Evolutionary conservation across 1,284 basidiomycete species (phyloP).

Genomic region (Spongiforma sp.): DNA sequence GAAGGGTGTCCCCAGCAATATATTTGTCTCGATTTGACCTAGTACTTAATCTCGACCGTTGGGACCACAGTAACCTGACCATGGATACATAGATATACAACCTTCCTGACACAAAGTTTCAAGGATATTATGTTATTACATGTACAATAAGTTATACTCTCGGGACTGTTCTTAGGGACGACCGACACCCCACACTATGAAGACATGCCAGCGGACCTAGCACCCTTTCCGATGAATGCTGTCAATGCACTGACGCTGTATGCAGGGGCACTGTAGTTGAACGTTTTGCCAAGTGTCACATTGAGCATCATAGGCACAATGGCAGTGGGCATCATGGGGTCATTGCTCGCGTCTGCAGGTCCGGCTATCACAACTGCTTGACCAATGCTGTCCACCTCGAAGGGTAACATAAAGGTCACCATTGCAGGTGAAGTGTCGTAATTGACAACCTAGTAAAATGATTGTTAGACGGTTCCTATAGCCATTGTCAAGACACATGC

Average conservation of each 20-base stretch:
- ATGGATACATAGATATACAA: too few species aligned
- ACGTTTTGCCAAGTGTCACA: constrained; percentile 52
- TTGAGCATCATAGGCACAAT: constrained; percentile 51
- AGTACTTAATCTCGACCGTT: too few species aligned
- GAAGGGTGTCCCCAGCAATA: too few species aligned
- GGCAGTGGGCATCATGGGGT: constrained; percentile 51
- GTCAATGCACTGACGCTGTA: constrained; percentile 62
- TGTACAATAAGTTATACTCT: too few species aligned
- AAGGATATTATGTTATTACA: too few species aligned
- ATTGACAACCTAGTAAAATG: constrained; percentile 55
- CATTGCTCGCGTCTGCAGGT: constrained; percentile 55
- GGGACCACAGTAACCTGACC: too few species aligned
- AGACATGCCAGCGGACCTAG: too few species aligned
- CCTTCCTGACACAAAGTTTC: too few species aligned
- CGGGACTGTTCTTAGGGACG: too few species aligned
- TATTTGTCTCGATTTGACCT: too few species aligned
- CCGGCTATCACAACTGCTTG: constrained; percentile 55
- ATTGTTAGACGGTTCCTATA: neutral
- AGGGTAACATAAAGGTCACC: constrained; percentile 60
- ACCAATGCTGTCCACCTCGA: constrained; percentile 50
- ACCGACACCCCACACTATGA: too few species aligned
- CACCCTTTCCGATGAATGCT: too few species aligned
- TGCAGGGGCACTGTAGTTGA: constrained; percentile 61
- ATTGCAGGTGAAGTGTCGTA: constrained; percentile 44
- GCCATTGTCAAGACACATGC: constrained; percentile 32